Evolutionary conservation across 2,329 filamentous ascomycete species (phyloP).

Genomic region (Stagonosporopsis rhizophila): DNA sequence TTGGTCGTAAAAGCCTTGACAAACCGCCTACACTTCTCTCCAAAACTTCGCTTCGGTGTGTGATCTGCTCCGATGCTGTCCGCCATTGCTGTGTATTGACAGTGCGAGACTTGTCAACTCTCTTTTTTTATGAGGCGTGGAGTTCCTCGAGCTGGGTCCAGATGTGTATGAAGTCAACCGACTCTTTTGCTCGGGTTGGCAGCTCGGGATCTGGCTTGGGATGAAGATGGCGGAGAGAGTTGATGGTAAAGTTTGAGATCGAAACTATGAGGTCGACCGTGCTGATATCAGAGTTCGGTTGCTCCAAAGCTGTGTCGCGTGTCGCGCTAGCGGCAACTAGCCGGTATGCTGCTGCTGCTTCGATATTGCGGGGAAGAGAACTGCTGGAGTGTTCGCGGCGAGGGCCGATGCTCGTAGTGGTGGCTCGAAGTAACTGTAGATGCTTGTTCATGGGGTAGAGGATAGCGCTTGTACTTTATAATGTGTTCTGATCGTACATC

Average conservation of each 20-base stretch:
- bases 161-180: neutral
- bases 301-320: conserved; percentile 9
- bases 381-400: neutral
- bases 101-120: conserved; percentile 15
- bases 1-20: conserved; percentile 59
- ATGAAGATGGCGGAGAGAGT: neutral
- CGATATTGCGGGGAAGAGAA: conserved; percentile 17
- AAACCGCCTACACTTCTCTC: conserved; percentile 51
- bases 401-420: neutral
- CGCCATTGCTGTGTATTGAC: conserved; percentile 24
- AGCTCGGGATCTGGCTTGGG: neutral
- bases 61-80: conserved; percentile 56
- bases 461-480: conserved; percentile 10
- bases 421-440: neutral
- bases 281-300: conserved; percentile 9
- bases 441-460: neutral
- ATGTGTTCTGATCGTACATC: conserved; percentile 17
- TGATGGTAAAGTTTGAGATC: neutral
- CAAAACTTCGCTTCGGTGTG: conserved; percentile 50
- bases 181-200: neutral
- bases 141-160: conserved; percentile 10
- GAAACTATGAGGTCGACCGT: neutral
- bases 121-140: conserved; percentile 18
- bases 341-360: conserved; percentile 10
- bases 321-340: conserved; percentile 17